phyloP scores from a whole-genome alignment of 1,284 basidiomycete species.

The Marasmius tenuissimus region DNA sequence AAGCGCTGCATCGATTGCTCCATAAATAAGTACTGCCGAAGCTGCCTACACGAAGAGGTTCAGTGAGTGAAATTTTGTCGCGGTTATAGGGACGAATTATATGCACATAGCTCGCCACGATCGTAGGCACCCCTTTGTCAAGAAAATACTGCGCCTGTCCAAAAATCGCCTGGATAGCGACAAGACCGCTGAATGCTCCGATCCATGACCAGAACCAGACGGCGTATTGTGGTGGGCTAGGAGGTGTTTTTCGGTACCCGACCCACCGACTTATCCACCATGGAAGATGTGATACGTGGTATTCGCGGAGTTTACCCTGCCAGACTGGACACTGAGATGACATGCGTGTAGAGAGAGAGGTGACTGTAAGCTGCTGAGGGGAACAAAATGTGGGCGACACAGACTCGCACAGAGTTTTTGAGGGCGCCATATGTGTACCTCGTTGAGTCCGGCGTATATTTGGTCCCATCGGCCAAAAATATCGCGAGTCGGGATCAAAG shows the following conservation, averaged over 20 bases:
- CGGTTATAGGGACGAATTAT: not conserved
- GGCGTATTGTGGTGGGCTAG: not conserved
- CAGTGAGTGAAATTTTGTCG: not conserved
- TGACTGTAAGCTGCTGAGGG: too few species aligned
- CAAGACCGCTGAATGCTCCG: constrained; percentile 56
- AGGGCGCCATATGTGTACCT: too few species aligned
- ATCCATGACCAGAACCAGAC: constrained; percentile 44
- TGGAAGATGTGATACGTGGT: not conserved
- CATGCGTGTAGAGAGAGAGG: too few species aligned
- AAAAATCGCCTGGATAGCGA: constrained; percentile 56
- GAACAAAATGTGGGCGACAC: too few species aligned
- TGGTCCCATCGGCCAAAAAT: too few species aligned
- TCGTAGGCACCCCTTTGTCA: constrained; percentile 45
- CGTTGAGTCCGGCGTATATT: too few species aligned
- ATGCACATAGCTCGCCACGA: constrained; percentile 47
- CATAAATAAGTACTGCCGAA: constrained; percentile 59
- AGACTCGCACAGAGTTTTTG: too few species aligned
- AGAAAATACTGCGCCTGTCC: constrained; percentile 49
- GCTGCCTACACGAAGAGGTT: constrained; percentile 43
- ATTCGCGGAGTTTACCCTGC: too few species aligned
- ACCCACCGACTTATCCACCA: not conserved
- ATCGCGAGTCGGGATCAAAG: too few species aligned
- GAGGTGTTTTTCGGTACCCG: not conserved
- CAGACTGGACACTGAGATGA: too few species aligned
- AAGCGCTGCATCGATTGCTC: constrained; percentile 56